Base-by-base conservation (phyloP, 2,329 filamentous ascomycete species). In the Emergomyces orientalis region DNA sequence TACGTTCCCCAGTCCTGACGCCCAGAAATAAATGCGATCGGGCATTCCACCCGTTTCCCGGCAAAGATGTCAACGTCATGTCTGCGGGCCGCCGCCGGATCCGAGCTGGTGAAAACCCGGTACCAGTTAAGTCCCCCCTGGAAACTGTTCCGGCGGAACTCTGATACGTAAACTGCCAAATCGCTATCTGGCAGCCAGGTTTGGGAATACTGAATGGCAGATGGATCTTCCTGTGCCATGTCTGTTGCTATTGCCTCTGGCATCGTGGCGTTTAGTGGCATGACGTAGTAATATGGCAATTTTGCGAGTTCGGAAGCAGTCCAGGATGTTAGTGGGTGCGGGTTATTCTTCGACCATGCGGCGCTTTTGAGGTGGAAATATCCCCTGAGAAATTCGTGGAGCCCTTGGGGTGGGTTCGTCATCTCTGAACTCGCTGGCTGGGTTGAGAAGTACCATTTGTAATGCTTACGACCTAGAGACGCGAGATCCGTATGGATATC, bases 341-440 rank as follows among this genome's bases (percentile, higher is more conserved):
- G 84, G 1, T 78, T 68, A 67, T 86, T 86, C 4, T 77, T 76
- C 4, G 72, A 69, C 83, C 84, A 88, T 62, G 82, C 81, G 6
- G 82, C 86, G 61, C 83, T 86, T 71, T 89, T 89, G 57, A 89
- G 78, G 69, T 88, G 82, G 66, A 88, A 84, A 69, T 89, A 89
- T 2, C 86, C 86, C 11, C 86, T 80, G 0, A 89, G 75, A 65
- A 88, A 89, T 0, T 72, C 71, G n/a, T 81, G 77, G 14, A 89
- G 75, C 2, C 84, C 82, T 3, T 83, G 80, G 0, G 74, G 68
- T 0, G 71, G 69, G 8, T 65, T 55, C 2, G 66, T 71, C 75
- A 77, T 78, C 30, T 78, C 75, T 0, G 61, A 39, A 63, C 71
- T 73, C n/a, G 75, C 73, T 6, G 68, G 63, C 1, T 66, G 65